Percentiles rank a stretch among this genome's conserved stretches.
Evolutionary conservation across 2,329 filamentous ascomycete genomes (phyloP).

Genomic region (Diaporthe sp.): DNA sequence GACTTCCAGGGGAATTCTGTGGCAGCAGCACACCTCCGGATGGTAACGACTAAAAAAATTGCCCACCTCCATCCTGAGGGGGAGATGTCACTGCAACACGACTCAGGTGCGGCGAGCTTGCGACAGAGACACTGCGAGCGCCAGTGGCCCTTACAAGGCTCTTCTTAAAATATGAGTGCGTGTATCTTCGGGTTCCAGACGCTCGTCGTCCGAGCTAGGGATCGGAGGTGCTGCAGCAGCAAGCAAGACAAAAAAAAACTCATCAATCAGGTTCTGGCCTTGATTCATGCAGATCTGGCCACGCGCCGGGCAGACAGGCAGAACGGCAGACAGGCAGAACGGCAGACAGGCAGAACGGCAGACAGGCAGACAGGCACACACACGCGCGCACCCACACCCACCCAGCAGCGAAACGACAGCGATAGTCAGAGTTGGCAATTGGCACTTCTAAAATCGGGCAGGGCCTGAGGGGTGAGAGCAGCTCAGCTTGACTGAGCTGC

Average conservation of each 20-base stretch:
- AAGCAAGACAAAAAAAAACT: background rate
- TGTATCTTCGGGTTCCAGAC: conserved; percentile 19
- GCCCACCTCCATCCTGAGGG: conserved; percentile 23
- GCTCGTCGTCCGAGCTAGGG: conserved; percentile 32
- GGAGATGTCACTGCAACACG: conserved; percentile 28
- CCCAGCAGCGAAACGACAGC: conserved; percentile 28
- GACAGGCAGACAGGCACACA: background rate
- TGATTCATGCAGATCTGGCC: conserved; percentile 39
- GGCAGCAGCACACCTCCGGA: conserved; percentile 33
- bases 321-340: conserved; percentile 14
- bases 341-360: conserved; percentile 11
- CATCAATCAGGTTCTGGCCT: conserved; percentile 32
- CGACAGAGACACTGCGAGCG: conserved; percentile 29
- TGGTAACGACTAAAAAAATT: conserved; percentile 37
- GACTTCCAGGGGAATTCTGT: conserved; percentile 21
- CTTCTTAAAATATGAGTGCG: conserved; percentile 37
- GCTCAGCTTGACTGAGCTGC: conserved; percentile 7
- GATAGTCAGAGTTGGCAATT: conserved; percentile 25
- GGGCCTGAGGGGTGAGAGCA: conserved; percentile 10
- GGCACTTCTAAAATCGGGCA: conserved; percentile 20
- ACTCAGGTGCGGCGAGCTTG: conserved; percentile 34
- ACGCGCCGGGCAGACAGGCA: conserved; percentile 25
- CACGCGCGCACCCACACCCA: conserved; percentile 14
- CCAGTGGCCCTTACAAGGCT: conserved; percentile 18
- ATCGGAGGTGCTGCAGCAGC: conserved; percentile 29